phyloP scores from a whole-genome alignment of 257 asterid genomes.

The Penstemon eatonii region DNA sequence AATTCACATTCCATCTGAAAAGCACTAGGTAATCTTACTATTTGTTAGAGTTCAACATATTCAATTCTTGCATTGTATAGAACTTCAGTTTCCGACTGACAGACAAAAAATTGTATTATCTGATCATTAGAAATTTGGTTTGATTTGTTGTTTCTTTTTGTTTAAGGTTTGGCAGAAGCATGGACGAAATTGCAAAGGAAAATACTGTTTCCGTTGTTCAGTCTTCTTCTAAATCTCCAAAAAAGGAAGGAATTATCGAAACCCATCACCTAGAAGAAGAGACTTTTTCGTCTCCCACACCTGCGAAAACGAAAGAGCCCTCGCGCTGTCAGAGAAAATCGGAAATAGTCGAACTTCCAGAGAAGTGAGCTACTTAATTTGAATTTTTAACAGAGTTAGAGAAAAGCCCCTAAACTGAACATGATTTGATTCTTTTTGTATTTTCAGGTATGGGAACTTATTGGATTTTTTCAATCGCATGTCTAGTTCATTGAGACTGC shows the following conservation, averaged over 20 bases:
- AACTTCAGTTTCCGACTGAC: background rate
- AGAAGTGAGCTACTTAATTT: conserved; percentile 47
- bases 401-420: background rate
- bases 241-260: conserved; percentile 32
- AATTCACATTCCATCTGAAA: too few species aligned
- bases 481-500: conserved; percentile 69
- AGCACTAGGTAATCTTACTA: background rate
- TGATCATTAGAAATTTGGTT: background rate
- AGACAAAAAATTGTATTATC: background rate
- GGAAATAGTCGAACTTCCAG: conserved; percentile 49
- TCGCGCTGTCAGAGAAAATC: conserved; percentile 38
- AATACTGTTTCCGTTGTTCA: background rate
- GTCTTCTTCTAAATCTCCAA: conserved; percentile 23
- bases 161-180: conserved; percentile 26
- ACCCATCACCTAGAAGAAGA: conserved; percentile 19
- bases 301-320: conserved; percentile 56
- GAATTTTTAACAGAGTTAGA: background rate
- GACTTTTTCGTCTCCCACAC: conserved; percentile 57
- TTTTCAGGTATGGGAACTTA: conserved; percentile 51
- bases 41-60: background rate
- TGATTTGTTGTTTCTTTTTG: background rate
- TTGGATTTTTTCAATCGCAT: conserved; percentile 57
- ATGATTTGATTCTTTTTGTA: conserved; percentile 16
- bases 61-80: background rate
- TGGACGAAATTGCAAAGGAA: conserved; percentile 39